Conservation (phyloP, 1,139 yeast genomes). For the Geotrichum restrictum region DNA sequence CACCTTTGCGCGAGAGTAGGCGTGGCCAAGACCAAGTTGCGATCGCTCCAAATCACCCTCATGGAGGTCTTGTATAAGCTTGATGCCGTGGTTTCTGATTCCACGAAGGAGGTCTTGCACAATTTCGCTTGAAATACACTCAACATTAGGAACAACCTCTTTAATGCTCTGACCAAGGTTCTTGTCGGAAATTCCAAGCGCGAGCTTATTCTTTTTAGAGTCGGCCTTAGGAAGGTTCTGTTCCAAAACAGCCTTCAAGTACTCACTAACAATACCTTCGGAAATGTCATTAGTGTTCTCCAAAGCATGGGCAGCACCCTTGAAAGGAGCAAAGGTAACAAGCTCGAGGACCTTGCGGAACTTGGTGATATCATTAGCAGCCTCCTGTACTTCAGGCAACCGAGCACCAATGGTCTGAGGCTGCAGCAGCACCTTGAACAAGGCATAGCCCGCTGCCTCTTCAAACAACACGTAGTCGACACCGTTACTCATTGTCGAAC, state of each 20-base stretch:
- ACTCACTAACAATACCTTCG: slow-evolving; percentile 93
- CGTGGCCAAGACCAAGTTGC: slow-evolving; percentile 97
- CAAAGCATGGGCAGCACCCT: slow-evolving; percentile 98
- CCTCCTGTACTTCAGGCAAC: slow-evolving; percentile 90
- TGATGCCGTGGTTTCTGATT: slow-evolving; percentile 83
- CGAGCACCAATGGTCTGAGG: slow-evolving; percentile 93
- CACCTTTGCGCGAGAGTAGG: slow-evolving; percentile 97
- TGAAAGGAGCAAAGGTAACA: slow-evolving; percentile 95
- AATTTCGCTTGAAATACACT: slow-evolving; percentile 84
- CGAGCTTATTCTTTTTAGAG: slow-evolving; percentile 54
- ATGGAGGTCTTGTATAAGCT: slow-evolving; percentile 85
- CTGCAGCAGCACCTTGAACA: slow-evolving; percentile 88
- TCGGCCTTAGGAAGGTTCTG: slow-evolving; percentile 86
- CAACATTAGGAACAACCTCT: slow-evolving; percentile 82
- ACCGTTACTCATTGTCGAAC: slow-evolving; percentile 21
- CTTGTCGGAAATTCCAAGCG: slow-evolving; percentile 88
- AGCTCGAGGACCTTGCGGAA: slow-evolving; percentile 92
- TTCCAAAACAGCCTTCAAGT: slow-evolving; percentile 83
- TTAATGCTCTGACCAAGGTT: slow-evolving; percentile 95
- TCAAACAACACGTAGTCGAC: slow-evolving; percentile 92
- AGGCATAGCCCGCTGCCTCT: slow-evolving; percentile 98
- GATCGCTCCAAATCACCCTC: slow-evolving; percentile 97
- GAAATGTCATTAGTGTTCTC: slow-evolving; percentile 97
- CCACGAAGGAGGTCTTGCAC: slow-evolving; percentile 96
- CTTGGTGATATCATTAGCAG: slow-evolving; percentile 77